Evolutionary conservation across 371 early-diverging fungal species (phyloP).

Genomic region (Mucor irregularis): DNA sequence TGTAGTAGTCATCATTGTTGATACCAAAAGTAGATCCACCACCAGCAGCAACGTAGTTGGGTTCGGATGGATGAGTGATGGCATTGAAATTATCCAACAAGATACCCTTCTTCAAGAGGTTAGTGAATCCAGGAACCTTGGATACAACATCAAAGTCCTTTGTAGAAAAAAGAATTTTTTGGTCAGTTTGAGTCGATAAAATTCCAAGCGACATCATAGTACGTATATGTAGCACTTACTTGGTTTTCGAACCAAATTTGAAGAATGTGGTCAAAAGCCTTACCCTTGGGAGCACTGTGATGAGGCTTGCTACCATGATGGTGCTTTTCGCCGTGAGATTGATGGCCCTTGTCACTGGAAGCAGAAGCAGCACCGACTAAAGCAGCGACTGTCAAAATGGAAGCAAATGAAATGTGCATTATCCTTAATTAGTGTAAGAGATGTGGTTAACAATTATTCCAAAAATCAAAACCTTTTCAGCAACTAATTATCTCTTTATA

Average conservation of each 20-base stretch:
- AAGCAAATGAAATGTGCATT: background rate
- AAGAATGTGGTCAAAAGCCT: constrained; percentile 36
- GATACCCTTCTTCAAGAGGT: constrained; percentile 34
- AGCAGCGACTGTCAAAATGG: background rate
- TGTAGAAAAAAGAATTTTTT: too few species aligned
- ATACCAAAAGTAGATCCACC: constrained; percentile 27
- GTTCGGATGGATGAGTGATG: constrained; percentile 54
- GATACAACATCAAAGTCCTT: constrained; percentile 26
- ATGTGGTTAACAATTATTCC: too few species aligned
- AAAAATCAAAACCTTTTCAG: too few species aligned
- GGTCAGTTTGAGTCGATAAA: background rate
- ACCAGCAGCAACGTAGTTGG: constrained; percentile 47
- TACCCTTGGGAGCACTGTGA: constrained; percentile 15
- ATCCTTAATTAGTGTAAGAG: too few species aligned
- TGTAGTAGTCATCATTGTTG: constrained; percentile 25
- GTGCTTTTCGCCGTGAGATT: too few species aligned
- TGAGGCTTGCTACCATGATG: background rate
- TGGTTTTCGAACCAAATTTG: constrained; percentile 43
- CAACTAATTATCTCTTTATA: too few species aligned
- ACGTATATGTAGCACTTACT: constrained; percentile 6
- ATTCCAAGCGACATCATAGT: too few species aligned
- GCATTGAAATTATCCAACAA: constrained; percentile 47
- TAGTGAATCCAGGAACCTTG: constrained; percentile 15
- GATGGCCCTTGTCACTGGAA: too few species aligned
- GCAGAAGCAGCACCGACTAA: background rate